A percentile compares a stretch with the other conserved stretches of the same genome.
phyloP scores from a whole-genome alignment of 495 filamentous ascomycete genomes.

The Aspergillus diversus region DNA sequence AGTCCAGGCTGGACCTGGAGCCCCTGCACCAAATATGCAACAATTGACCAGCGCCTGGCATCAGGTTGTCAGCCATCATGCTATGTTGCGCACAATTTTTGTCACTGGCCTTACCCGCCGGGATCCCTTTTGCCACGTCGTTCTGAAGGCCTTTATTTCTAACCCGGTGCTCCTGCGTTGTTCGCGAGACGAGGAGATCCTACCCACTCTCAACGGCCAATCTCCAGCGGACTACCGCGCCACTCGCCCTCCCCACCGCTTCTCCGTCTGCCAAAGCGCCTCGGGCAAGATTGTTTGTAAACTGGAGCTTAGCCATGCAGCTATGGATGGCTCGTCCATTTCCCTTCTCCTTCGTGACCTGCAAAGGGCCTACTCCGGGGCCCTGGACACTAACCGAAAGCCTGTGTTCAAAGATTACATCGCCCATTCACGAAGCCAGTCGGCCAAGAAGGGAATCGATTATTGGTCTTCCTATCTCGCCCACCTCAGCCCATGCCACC shows the following conservation, averaged over 20 bases:
- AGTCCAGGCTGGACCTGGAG: slow-evolving; percentile 33
- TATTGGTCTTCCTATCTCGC: slow-evolving; percentile 4
- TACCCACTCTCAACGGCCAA: neutral
- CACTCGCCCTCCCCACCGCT: slow-evolving; percentile 44
- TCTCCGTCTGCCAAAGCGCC: slow-evolving; percentile 50
- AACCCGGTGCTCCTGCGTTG: slow-evolving; percentile 1
- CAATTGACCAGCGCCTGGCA: slow-evolving; percentile 1
- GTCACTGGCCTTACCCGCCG: slow-evolving; percentile 4
- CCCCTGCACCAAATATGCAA: neutral
- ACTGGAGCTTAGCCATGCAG: slow-evolving; percentile 60
- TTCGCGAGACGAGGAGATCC: slow-evolving; percentile 1
- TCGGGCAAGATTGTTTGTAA: slow-evolving; percentile 49
- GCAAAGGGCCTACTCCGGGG: no score
- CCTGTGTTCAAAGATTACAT: slow-evolving; percentile 30
- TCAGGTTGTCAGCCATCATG: neutral
- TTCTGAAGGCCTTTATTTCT: slow-evolving; percentile 4
- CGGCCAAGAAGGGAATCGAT: neutral
- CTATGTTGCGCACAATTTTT: slow-evolving; percentile 5
- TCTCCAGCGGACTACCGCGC: slow-evolving; percentile 5
- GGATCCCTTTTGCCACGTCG: slow-evolving; percentile 5
- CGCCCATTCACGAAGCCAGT: neutral
- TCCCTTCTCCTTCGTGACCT: slow-evolving; percentile 49
- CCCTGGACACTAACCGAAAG: slow-evolving; percentile 18
- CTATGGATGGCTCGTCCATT: slow-evolving; percentile 55
- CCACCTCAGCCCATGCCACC: neutral